Evolutionary conservation across 1,284 basidiomycete genomes (phyloP), one percentile per base, ranked within the genome.

Genomic region (Cystobasidium slooffiae): DNA sequence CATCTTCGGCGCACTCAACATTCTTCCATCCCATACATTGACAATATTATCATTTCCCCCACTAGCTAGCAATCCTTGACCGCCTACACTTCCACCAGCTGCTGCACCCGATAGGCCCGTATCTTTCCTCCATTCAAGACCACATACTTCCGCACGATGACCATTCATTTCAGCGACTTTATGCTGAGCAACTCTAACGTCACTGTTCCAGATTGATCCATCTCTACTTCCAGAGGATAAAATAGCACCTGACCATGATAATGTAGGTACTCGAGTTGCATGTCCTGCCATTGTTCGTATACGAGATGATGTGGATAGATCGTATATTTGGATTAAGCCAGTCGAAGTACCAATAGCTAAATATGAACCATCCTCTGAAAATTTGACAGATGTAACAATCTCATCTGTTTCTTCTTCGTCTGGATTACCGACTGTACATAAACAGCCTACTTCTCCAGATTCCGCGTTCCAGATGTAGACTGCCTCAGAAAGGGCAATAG

Each of bases 21-120:
- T 87, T 86, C 6, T 89, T 88, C 55, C 89, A 84, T 97, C 95
- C 95, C 94, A 97, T 68, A 96, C 91, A 81, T 97, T 96, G 72
- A 97, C 93, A 18, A 96, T 92, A 78, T 97, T 97, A 82, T 97
- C 95, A 82, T 97, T 97, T 0, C 93, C 94, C 6, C 95, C 94
- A 78, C 91, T 93, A 0, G 94, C 95, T 41, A 97, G 86, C n/a
- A 95, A 85, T 8, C 79, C 80, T 58, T 78, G 78, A 5, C 79
- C 80, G 0, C 80, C 80, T 39, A 24, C 62, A 44, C 61, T 65
- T 46, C 51, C 49, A 8, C 53, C 66, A 18, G 10, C 41, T 20
- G 62, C 14, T 1, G 78, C 46, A 1, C 77, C 77, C 9, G 77
- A 78, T 3, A 78, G 59, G 2, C 39, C 70, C 9, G 70, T 66